phyloP scores from a whole-genome alignment of 2,329 filamentous ascomycete genomes.

The Beauveria sp. region DNA sequence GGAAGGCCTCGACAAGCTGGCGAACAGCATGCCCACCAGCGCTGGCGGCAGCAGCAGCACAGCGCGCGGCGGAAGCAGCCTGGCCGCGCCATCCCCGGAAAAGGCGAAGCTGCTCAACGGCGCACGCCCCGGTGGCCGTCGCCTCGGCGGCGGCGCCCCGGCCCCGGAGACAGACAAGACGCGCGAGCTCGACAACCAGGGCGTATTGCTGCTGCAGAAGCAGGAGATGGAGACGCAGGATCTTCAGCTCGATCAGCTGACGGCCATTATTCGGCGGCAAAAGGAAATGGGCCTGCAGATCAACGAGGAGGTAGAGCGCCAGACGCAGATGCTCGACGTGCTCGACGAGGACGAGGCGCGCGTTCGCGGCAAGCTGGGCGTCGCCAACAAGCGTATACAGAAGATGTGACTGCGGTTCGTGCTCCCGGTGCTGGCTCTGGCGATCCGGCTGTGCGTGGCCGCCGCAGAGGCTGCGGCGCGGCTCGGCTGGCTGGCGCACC shows the following conservation, averaged over 20 bases:
- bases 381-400: conserved; percentile 64
- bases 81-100: conserved; percentile 35
- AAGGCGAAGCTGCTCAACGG: conserved; percentile 38
- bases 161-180: conserved; percentile 69
- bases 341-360: conserved; percentile 60
- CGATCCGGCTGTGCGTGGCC: conserved; percentile 22
- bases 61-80: conserved; percentile 16
- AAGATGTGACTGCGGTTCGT: conserved; percentile 47
- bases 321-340: conserved; percentile 62
- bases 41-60: conserved; percentile 33
- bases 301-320: conserved; percentile 62
- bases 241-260: conserved; percentile 59
- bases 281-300: conserved; percentile 73
- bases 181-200: conserved; percentile 66
- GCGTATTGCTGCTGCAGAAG: conserved; percentile 65
- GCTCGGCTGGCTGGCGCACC: conserved; percentile 12
- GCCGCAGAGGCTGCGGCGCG: conserved; percentile 24
- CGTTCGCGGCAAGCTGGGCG: conserved; percentile 59
- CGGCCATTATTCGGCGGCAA: conserved; percentile 62
- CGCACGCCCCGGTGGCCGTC: conserved; percentile 43
- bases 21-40: conserved; percentile 44
- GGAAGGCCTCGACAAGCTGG: conserved; percentile 66
- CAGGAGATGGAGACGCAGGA: conserved; percentile 72
- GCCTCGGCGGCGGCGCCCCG: conserved; percentile 66
- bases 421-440: conserved; percentile 13